Conservation (phyloP, 1,284 basidiomycete genomes). For the Bondarzewia mesenterica region DNA sequence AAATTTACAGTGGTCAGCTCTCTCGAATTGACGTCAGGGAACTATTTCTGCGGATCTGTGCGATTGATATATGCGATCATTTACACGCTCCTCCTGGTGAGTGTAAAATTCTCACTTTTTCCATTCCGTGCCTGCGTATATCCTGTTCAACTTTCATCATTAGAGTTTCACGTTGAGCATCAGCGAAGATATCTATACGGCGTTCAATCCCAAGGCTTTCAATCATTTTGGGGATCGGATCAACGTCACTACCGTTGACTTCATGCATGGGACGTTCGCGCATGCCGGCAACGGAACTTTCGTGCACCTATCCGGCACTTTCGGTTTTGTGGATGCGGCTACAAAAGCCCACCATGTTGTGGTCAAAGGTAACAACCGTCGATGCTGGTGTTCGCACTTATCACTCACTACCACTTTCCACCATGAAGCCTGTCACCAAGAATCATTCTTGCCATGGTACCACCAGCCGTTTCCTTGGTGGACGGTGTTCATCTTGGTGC, state of each 20-base stretch:
- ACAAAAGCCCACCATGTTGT: slow-evolving; percentile 26
- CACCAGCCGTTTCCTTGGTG: slow-evolving; percentile 71
- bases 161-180: slow-evolving; percentile 82
- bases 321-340: slow-evolving; percentile 48
- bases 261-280: slow-evolving; percentile 57
- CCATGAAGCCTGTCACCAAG: slow-evolving; percentile 58
- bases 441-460: slow-evolving; percentile 70
- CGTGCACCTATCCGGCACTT: slow-evolving; percentile 43
- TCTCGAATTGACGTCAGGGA: slow-evolving; percentile 77
- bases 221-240: background rate
- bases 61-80: slow-evolving; percentile 85
- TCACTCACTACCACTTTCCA: too few species aligned
- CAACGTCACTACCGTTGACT: slow-evolving; percentile 32
- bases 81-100: slow-evolving; percentile 75
- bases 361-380: slow-evolving; percentile 52
- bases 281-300: slow-evolving; percentile 46
- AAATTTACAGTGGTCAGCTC: slow-evolving; percentile 62
- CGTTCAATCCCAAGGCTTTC: background rate
- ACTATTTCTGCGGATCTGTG: slow-evolving; percentile 80
- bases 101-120: slow-evolving; percentile 12
- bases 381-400: too few species aligned
- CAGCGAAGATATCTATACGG: slow-evolving; percentile 30
- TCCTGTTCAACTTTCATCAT: slow-evolving; percentile 3
- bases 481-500: slow-evolving; percentile 71
- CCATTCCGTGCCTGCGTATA: slow-evolving; percentile 3